A percentile compares a stretch with the other conserved stretches of the same genome.
These are phyloP conservation scores for Beauveria pseudobassiana DNA, from an alignment of 2,329 filamentous ascomycete species.

Conservation along the genomic window DNA sequence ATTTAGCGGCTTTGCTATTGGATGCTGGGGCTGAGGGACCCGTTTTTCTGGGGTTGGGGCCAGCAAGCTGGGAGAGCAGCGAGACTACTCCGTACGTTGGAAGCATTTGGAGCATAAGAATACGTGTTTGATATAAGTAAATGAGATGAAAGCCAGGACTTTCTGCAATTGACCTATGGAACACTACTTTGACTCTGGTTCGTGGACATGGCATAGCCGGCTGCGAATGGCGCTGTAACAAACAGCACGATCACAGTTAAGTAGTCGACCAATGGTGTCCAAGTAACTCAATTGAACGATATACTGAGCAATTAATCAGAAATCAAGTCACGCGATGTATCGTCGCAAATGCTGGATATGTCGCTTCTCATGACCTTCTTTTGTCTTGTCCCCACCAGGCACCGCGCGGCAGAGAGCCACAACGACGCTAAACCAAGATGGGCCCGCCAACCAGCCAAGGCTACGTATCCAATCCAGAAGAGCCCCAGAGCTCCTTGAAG, in stretches of 20 bases:
- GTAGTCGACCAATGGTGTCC: background rate
- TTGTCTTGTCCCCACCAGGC: background rate
- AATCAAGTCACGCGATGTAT: background rate
- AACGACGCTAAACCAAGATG: slow-evolving; percentile 6
- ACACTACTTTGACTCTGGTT: too few relatives aligned
- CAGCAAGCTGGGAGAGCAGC: background rate
- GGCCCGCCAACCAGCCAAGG: slow-evolving; percentile 5
- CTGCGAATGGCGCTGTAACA: too few relatives aligned
- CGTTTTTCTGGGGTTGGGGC: background rate
- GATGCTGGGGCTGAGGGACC: background rate
- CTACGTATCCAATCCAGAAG: slow-evolving; percentile 11
- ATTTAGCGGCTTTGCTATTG: slow-evolving; percentile 1
- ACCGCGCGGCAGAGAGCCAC: background rate
- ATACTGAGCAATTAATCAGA: background rate
- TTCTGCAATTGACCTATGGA: background rate
- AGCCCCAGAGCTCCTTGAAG: slow-evolving; percentile 10
- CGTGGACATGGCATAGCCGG: too few relatives aligned
- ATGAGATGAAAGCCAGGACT: too few relatives aligned
- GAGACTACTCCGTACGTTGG: background rate
- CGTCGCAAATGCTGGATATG: background rate
- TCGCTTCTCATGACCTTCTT: background rate
- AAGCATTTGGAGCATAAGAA: background rate
- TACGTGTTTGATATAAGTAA: background rate
- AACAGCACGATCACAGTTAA: too few relatives aligned
- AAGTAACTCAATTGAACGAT: background rate